phyloP scores from a whole-genome alignment of 805 yeast species.

The Yarrowia divulgata region DNA sequence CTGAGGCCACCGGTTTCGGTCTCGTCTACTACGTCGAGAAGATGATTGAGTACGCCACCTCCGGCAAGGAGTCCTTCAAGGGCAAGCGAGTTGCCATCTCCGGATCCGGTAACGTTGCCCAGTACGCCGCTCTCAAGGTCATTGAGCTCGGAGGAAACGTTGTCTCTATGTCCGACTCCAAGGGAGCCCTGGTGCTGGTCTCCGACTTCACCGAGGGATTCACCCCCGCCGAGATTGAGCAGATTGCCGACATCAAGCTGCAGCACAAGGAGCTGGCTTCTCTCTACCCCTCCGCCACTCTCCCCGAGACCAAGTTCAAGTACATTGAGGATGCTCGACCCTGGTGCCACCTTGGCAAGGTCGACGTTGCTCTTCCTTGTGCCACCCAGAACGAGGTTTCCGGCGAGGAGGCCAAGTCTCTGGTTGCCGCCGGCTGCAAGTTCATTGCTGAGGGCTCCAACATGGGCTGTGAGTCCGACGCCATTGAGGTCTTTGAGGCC shows the following conservation, averaged over 20 bases:
- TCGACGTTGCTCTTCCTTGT: constrained; percentile 95
- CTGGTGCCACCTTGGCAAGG: constrained; percentile 90
- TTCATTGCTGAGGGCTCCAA: constrained; percentile 98
- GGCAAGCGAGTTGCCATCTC: constrained; percentile 97
- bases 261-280: constrained; percentile 61
- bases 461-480: constrained; percentile 99
- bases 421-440: constrained; percentile 89
- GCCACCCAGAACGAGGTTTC: constrained; percentile 99
- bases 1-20: constrained; percentile 99
- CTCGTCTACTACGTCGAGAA: constrained; percentile 94
- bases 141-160: constrained; percentile 97
- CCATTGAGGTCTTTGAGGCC: constrained; percentile 88
- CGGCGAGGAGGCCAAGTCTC: constrained; percentile 95
- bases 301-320: constrained; percentile 56
- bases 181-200: constrained; percentile 75
- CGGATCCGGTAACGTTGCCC: constrained; percentile 99
- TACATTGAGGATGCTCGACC: constrained; percentile 95
- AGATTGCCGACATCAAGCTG: constrained; percentile 83
- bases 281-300: constrained; percentile 46
- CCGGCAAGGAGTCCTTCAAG: constrained; percentile 85
- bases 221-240: constrained; percentile 78
- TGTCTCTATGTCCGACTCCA: constrained; percentile 92
- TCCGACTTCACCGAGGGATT: constrained; percentile 70
- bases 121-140: constrained; percentile 96
- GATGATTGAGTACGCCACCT: constrained; percentile 92